Evolutionary conservation across 2,329 filamentous ascomycete genomes (phyloP), one percentile per base, ranked within the genome.

Genomic region (Paradendryphiella salina): DNA sequence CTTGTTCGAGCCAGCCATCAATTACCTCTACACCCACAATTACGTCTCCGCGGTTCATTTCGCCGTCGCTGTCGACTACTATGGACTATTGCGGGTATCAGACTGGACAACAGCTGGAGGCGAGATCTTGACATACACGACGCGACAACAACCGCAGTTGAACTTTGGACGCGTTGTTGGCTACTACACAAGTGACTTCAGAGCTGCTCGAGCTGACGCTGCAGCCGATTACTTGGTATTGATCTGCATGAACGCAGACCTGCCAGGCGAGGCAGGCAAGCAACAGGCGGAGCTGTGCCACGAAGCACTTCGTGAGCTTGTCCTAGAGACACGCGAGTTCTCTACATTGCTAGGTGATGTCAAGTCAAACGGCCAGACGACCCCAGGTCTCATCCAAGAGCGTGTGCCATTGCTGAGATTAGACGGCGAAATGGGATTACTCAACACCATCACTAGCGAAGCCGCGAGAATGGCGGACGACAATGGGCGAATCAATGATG

Each of bases 21-120:
- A 89, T 26, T 97, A 95, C 73, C 82, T 99, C 14, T 96, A 96
- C 70, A 84, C 85, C 38, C 94, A 96, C 76, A 89, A 90, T 42
- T 95, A 96, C 66, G 85, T 96, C 37, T 92, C 96, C 59, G 92
- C 93, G 18, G 90, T 96, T 40, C 95, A 99, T 78, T 96, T 97
- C 68, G 90, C 90, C 17, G 87, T 97, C 66, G 90, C 87, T 0
- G 81, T 99, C 36, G 85, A 87, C 63, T 99, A 52, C 58, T 73
- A 72, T 36, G 53, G 85, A 84, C 65, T 72, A 8, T 78, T 99
- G 54, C 87, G 92, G 29, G 89, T 96, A 21, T 88, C 90, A 29
- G 89, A 96, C 72, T 90, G 90, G 57, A 82, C 84, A 63, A 83
- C 84, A 6, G 85, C 70, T 29, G 70, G 69, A 26, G 60, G 85